Evolutionary conservation across 2,329 filamentous ascomycete species (phyloP), one percentile per base, ranked within the genome.

Genomic region (Lachnellula cervina): DNA sequence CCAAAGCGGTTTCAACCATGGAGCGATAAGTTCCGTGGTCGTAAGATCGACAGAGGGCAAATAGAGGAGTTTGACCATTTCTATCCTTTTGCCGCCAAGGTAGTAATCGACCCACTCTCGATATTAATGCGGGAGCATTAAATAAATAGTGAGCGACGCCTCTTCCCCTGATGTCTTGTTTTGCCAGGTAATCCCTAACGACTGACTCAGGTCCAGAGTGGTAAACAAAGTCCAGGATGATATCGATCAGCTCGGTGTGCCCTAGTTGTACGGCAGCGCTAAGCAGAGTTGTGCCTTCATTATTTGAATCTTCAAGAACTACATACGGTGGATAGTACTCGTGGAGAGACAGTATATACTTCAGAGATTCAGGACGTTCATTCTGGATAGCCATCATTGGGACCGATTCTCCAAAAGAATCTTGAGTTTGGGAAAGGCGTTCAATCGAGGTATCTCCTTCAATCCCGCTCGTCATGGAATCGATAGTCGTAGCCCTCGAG

Each of bases 111-210:
- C 91, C 92, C 58, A 97, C 86, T 53, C 81, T 80, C 45, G 78
- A 75, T 62, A 99, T 94, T 19, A 99, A 77, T 52, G 82, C 79
- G 2, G 94, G 94, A 8, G 90, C 87, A 67, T 96, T 89, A 74
- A 99, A 99, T 16, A 99, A 79, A 70, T 99, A 99, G 72, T 99
- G 94, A n/a, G 88, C 94, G 51, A 90, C 82, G 59, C 91, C 96
- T 64, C 94, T 86, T 21, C 93, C 94, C 76, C 91, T 87, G 38
- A 81, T 83, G 68, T 99, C 94, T 66, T 93, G 87, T 58, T 81
- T 77, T 4, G 82, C 77, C 48, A 97, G 73, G 68, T 99, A 97
- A 6, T 77, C 74, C 44, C 75, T 71, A 32, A 95, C 71, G 49
- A 81, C 76, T 16, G 77, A 73, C 51, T 83, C 75, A 17, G 80